Evolutionary conservation across 1,139 yeast genomes (phyloP), one percentile per base, ranked within the genome.

Genomic region (Taphrina flavorubra): DNA sequence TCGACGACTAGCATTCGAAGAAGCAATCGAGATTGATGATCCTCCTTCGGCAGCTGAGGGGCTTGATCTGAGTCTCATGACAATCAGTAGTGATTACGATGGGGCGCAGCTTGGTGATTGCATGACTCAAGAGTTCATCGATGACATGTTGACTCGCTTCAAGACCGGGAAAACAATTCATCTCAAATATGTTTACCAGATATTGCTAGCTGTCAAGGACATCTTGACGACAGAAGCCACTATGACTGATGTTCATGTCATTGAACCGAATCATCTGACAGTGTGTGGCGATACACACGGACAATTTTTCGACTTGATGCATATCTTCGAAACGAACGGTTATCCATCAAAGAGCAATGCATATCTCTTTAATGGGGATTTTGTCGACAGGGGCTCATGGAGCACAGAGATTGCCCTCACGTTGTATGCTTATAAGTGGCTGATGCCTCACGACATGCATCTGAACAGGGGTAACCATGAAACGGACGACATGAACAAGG

Each of bases 231-330:
- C 80, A 2, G 98, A 92, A 76, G 84, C 87, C 8, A 83, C 96
- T 0, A 81, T 92, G 84, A 89, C 88, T 39, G 98, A 94, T 75
- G 77, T 92, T 36, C 79, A 82, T 6, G 80, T 87, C 56, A 75
- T 79, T 34, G 78, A 79, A 47, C 75, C 76, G 25, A 78, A 77
- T 16, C 72, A 73, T 25, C 81, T 95, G 60, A 91, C 98, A 0
- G 89, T 94, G 11, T 95, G 96, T 73, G 99, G 99, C 72, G 99
- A 94, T 77, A 94, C 98, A 0, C 99, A 94, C 77, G 99, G 99
- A 49, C 99, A 94, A 78, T 92, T 89, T 76, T 94, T 85, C 76
- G 99, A 94, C 77, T 86, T 94, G 64, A 80, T 92, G 75, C 89
- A 92, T 77, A 83, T 94, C 67, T 94, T 94, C 78, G 78, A 83